phyloP scores from a whole-genome alignment of 805 yeast species.

The Lipomyces starkeyi region DNA sequence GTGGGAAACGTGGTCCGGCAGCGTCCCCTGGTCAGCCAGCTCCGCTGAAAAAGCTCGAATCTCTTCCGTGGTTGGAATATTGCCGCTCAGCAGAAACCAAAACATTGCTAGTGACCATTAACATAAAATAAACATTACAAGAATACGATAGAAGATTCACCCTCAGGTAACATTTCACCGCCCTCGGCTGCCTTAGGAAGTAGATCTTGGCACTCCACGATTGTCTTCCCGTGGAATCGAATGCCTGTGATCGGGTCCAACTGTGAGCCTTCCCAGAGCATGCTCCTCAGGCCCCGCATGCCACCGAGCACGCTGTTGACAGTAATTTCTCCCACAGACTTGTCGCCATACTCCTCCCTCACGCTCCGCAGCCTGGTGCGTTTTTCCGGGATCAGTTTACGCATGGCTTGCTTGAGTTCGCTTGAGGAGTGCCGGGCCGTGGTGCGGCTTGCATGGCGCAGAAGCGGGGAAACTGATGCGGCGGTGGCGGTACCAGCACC shows the following conservation, averaged over 20 bases:
- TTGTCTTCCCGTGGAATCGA: constrained; percentile 77
- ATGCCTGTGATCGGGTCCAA: constrained; percentile 79
- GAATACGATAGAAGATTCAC: constrained; percentile 38
- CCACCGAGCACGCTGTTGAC: constrained; percentile 64
- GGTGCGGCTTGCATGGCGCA: background rate
- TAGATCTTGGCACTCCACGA: constrained; percentile 68
- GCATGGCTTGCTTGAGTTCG: constrained; percentile 47
- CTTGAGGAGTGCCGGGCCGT: constrained; percentile 31
- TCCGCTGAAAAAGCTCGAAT: constrained; percentile 62
- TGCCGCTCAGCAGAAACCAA: constrained; percentile 79
- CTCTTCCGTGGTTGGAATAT: constrained; percentile 67
- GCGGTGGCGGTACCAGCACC: background rate
- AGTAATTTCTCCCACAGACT: constrained; percentile 54
- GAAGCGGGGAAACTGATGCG: background rate
- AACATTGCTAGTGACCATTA: constrained; percentile 52
- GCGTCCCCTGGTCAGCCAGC: constrained; percentile 65
- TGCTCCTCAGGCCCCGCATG: constrained; percentile 76
- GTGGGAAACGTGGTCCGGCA: constrained; percentile 68
- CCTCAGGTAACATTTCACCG: constrained; percentile 72
- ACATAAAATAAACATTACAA: background rate
- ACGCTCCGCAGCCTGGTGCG: constrained; percentile 51
- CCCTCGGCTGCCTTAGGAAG: constrained; percentile 64
- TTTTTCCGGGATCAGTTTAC: constrained; percentile 53
- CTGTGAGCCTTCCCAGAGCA: constrained; percentile 81
- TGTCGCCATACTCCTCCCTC: constrained; percentile 48